Base-by-base conservation (phyloP, 345 rosid genomes). In the Cardamine occulta region DNA sequence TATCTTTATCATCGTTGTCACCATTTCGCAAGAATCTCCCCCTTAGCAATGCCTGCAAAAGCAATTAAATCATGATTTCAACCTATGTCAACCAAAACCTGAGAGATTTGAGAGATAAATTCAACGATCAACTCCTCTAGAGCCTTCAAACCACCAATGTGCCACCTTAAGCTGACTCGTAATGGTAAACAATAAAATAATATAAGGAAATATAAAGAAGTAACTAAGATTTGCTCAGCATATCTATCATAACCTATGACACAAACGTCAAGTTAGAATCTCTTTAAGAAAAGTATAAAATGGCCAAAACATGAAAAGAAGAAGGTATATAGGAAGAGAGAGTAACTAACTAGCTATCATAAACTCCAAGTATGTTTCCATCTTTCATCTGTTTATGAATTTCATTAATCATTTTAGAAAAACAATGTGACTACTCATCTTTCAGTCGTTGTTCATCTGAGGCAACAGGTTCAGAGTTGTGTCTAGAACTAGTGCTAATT, bases 21-120 rank as follows among this genome's bases (percentile, higher is more conserved):
- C 81, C 85, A 90, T 87, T 90, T 60, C 96, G 91, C 88, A 94
- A 84, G 86, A 94, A 94, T 73, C 98, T 86, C 39, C 97, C 98
- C 84, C 97, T 81, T 34, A 94, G 89, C 69, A 91, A 80, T 75
- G 97, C 90, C 98, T 94, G 85, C 79, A 76, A 78, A 67, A 56
- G 57, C 63, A 73, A 66, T 19, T n/a, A 49, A 63, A 59, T 49
- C 57, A 77, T 70, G 37, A 56, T 56, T 17, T 64, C 66, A 57
- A 37, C 34, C 18, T 55, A 77, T 52, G 47, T 63, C 68, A 37
- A 57, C 51, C 1, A 19, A 66, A 57, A 31, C 19, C 37, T 29
- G 39, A 34, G 6, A 14, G 39, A 57, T 21, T 19, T 56, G 61
- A 57, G 56, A 49, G 55, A 55, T 29, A 71, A 8, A 24, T 10